These are phyloP conservation scores for Aspergillus bombycis DNA, from an alignment of 2,329 filamentous ascomycete genomes.

Conservation along the genomic window DNA sequence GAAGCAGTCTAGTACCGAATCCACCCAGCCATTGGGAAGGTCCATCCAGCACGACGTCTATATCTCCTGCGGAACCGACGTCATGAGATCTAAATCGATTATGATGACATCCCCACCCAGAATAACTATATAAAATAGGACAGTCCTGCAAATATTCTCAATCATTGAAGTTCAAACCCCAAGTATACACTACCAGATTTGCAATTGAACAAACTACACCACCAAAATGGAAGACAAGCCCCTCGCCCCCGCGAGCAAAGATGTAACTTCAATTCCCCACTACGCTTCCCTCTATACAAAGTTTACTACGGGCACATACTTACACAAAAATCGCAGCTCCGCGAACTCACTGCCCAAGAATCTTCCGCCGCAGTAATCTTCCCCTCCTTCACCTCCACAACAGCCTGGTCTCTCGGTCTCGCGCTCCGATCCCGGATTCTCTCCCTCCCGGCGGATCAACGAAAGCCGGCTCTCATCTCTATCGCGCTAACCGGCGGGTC, in stretches of 20 bases:
- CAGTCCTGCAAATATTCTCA: neutral
- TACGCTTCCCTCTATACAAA: neutral
- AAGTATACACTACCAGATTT: neutral
- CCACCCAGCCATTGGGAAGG: neutral
- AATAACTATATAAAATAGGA: neutral
- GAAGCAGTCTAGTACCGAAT: neutral
- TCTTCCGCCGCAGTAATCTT: conserved; percentile 34
- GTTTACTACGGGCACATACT: neutral
- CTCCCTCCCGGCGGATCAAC: conserved; percentile 32
- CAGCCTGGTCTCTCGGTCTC: conserved; percentile 43
- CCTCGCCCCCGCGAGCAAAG: conserved; percentile 34
- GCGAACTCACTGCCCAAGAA: conserved; percentile 35
- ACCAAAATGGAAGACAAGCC: conserved; percentile 30
- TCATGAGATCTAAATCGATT: neutral
- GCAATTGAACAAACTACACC: neutral
- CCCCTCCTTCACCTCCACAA: conserved; percentile 41
- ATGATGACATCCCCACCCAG: neutral
- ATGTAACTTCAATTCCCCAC: conserved; percentile 24
- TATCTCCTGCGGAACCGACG: neutral
- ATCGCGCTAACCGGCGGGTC: conserved; percentile 39
- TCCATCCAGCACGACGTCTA: neutral
- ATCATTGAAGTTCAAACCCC: neutral
- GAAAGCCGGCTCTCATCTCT: conserved; percentile 45
- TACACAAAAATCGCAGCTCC: conserved; percentile 22
- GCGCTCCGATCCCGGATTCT: conserved; percentile 43